These are phyloP conservation scores for Gryganskiella cystojenkinii DNA, from an alignment of 192 early-diverging fungal genomes.

Conservation along the genomic window DNA sequence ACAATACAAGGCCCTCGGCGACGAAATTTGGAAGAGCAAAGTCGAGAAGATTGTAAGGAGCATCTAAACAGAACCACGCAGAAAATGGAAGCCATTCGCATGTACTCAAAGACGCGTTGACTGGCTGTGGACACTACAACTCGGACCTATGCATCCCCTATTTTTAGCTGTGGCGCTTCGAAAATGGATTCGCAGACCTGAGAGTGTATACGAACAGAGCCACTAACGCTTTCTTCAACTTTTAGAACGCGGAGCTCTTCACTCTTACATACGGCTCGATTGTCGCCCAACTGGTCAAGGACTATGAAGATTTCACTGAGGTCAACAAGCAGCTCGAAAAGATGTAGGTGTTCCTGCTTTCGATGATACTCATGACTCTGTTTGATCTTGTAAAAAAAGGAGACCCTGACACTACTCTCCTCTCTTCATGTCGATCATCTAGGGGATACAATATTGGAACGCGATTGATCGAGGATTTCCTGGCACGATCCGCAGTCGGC, in stretches of 20 bases:
- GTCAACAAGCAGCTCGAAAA: constrained; percentile 98
- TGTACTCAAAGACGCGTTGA: too few species aligned
- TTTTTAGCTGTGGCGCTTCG: too few species aligned
- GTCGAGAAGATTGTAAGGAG: constrained; percentile 92
- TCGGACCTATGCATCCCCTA: too few species aligned
- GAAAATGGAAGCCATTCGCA: too few species aligned
- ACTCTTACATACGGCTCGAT: constrained; percentile 98
- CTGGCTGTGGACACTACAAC: too few species aligned
- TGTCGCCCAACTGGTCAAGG: constrained; percentile 93
- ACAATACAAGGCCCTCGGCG: constrained; percentile 85
- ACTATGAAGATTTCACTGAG: constrained; percentile 90
- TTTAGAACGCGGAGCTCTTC: constrained; percentile 92
- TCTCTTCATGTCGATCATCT: constrained; percentile 10
- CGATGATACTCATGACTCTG: too few species aligned
- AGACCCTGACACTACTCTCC: too few species aligned
- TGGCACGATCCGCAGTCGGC: constrained; percentile 80
- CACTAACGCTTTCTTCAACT: too few species aligned
- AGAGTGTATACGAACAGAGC: too few species aligned
- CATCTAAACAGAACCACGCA: too few species aligned
- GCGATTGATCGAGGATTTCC: constrained; percentile 95
- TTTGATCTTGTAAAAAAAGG: too few species aligned
- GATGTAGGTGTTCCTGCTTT: constrained; percentile 79
- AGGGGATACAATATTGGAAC: constrained; percentile 99
- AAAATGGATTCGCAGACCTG: too few species aligned
- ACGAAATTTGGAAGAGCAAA: constrained; percentile 95